A percentile compares a stretch with the other conserved stretches of the same genome.
Evolutionary conservation across 106 monocot genomes (phyloP).

Genomic region (Dendrobium officinale): DNA sequence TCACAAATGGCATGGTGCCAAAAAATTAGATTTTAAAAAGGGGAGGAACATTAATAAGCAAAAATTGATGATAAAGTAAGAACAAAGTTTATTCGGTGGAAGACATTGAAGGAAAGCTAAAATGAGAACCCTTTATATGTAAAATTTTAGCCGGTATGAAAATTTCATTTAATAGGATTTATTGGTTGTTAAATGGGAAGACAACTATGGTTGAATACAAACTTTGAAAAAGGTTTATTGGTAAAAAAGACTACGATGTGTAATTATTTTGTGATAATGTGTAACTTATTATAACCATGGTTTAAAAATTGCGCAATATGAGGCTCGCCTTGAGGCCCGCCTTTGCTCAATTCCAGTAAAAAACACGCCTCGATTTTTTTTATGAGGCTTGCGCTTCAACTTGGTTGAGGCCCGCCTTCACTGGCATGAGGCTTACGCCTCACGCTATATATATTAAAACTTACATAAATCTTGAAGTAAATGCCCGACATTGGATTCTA

Average conservation of each 20-base stretch:
- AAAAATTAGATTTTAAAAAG: not conserved
- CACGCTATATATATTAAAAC: no score
- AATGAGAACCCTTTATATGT: not conserved
- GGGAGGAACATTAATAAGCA: not conserved
- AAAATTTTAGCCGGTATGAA: not conserved
- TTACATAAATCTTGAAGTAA: no score
- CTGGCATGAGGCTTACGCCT: no score
- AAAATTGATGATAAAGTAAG: not conserved
- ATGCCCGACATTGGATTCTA: no score
- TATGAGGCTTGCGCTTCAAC: no score
- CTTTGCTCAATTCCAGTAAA: no score
- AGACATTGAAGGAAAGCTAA: not conserved
- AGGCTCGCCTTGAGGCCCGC: no score
- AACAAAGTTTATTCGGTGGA: not conserved
- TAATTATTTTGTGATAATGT: not conserved
- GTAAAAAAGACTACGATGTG: not conserved
- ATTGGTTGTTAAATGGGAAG: not conserved
- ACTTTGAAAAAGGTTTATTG: not conserved
- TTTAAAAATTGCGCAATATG: no score
- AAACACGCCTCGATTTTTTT: no score
- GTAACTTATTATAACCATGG: not conserved
- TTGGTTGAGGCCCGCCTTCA: no score
- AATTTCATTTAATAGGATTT: not conserved
- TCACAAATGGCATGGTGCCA: no score
- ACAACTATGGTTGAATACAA: not conserved